Base-by-base conservation (phyloP, 148 eudicot species). In the Rhododendron griersonianum region DNA sequence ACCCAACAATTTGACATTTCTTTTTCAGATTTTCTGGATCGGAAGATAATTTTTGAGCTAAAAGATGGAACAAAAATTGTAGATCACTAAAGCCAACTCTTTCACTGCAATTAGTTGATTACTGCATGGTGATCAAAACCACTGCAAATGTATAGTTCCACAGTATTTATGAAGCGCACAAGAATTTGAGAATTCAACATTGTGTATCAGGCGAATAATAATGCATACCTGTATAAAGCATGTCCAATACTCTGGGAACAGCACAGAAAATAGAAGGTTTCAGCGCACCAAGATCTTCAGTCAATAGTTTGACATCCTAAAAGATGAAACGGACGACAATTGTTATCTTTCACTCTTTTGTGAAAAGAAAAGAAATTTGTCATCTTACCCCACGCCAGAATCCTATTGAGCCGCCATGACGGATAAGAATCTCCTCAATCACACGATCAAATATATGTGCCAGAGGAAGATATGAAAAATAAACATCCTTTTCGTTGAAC, bases 401-500 rank as follows among this genome's bases (percentile, higher is more conserved):
- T 89, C 99, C 99, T 82, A 97, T 93, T 86, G 91, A 88, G 65
- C 95, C 99, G 50, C 95, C 99, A 85, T 91, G 95, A 85, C 84
- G 88, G 83, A 97, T 97, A 83, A 97, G 90, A 75, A 87, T 85
- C 87, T 97, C 99, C 91, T 97, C 99, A 86, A 97, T 93, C 86
- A 93, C 95, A 59, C 99, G 96, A 89, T 95, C 99, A 88, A 97
- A 97, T 53, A 97, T 95, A 90, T 97, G 99, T 81, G 99, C 99
- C 92, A 97, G 83, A 85, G 99, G 99, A 81, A 97, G 96, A 92
- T 93, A 97, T 53, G 99, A 97, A 19, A 97, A 89, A 89, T 93
- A 95, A 15, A 98, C 97, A 90, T 98, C 99, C 37, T 93, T 85
- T 71, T 9, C 88, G 50, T 57, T 87, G 89, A 95, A 85, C 99